Conservation (phyloP, 306 rosid genomes). For the Senna tora region DNA sequence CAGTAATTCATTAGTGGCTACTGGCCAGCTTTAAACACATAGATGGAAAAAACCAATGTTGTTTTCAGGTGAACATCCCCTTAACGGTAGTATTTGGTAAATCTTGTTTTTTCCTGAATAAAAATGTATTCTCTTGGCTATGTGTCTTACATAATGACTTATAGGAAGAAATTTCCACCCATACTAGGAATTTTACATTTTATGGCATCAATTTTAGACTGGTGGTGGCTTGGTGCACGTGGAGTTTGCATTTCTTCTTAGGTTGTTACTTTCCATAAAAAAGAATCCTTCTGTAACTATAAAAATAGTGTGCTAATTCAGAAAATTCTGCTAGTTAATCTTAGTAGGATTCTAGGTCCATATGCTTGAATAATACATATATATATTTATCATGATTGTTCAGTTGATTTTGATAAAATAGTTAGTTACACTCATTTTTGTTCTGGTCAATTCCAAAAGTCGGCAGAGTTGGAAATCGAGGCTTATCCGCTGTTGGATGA, state of each 20-base stretch:
- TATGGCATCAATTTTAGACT: neutral
- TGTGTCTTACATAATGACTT: neutral
- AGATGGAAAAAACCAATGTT: too few species aligned
- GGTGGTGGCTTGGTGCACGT: neutral
- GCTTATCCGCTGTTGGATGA: slow-evolving; percentile 93
- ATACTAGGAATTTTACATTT: neutral
- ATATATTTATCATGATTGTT: slow-evolving; percentile 23
- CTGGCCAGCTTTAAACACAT: neutral
- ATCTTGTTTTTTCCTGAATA: too few species aligned
- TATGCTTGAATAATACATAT: neutral
- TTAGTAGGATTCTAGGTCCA: slow-evolving; percentile 12
- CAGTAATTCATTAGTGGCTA: neutral
- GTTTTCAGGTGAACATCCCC: too few species aligned
- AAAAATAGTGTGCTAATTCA: slow-evolving; percentile 18
- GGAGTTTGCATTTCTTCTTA: neutral
- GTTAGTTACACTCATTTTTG: slow-evolving; percentile 39
- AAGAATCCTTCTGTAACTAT: neutral
- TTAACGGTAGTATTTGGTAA: too few species aligned
- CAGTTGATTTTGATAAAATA: slow-evolving; percentile 34
- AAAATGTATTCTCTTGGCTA: too few species aligned
- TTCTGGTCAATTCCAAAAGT: slow-evolving; percentile 55
- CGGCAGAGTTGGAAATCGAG: slow-evolving; percentile 93
- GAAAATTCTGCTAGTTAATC: slow-evolving; percentile 18
- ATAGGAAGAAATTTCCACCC: neutral
- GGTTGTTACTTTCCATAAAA: neutral